These are phyloP conservation scores for Ogataea nakhonphanomensis DNA, from an alignment of 805 yeast genomes.

Conservation along the genomic window DNA sequence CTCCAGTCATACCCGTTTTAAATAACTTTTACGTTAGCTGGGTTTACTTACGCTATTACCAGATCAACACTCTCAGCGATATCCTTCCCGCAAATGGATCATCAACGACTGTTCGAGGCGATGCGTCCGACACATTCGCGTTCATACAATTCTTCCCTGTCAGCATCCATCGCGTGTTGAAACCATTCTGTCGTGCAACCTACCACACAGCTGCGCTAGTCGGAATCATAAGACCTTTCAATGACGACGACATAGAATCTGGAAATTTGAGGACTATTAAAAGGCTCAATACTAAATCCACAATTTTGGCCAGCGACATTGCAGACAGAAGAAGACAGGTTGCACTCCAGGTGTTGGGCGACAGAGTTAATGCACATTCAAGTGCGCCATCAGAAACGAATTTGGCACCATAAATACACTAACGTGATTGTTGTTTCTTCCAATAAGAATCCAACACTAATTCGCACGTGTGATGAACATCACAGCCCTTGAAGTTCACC, in stretches of 20 bases:
- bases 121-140: constrained; percentile 86
- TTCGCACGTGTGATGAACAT: constrained; percentile 49
- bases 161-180: constrained; percentile 46
- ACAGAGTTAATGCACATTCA: constrained; percentile 29
- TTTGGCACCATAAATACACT: neutral
- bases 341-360: constrained; percentile 72
- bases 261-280: constrained; percentile 69
- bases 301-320: constrained; percentile 36
- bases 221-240: constrained; percentile 57
- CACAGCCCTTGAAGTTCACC: constrained; percentile 59
- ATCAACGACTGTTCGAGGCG: constrained; percentile 53
- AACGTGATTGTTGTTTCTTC: constrained; percentile 21
- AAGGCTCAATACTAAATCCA: constrained; percentile 40
- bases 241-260: constrained; percentile 65
- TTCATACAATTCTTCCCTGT: constrained; percentile 83
- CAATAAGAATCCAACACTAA: constrained; percentile 40
- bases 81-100: constrained; percentile 26
- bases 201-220: constrained; percentile 40
- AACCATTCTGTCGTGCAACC: constrained; percentile 44
- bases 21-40: constrained; percentile 66
- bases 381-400: constrained; percentile 1
- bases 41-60: constrained; percentile 76
- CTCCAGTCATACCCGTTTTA: constrained; percentile 54
- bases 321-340: constrained; percentile 78
- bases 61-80: constrained; percentile 39